A percentile compares a stretch with the other conserved stretches of the same genome.
phyloP scores from a whole-genome alignment of 2,329 filamentous ascomycete genomes.

The Arthrobotrys sphaeroides region DNA sequence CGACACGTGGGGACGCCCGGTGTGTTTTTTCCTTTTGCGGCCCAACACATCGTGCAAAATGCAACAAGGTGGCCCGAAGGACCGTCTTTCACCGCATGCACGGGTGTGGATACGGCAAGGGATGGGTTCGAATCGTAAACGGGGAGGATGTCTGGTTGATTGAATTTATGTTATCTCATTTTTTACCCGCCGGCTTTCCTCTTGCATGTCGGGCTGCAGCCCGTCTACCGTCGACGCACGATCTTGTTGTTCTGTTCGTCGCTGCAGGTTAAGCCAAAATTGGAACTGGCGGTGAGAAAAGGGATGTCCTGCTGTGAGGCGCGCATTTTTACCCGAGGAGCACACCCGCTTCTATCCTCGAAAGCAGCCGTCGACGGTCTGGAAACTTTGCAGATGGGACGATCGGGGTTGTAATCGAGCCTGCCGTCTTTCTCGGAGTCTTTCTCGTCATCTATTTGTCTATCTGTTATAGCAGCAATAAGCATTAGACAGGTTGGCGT shows the following conservation, averaged over 20 bases:
- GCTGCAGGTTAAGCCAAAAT: conserved; percentile 5
- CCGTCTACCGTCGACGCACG: conserved; percentile 2
- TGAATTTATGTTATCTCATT: not conserved
- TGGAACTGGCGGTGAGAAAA: conserved; percentile 21
- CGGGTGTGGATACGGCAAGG: not conserved
- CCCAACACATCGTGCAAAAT: conserved; percentile 47
- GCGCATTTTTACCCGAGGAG: conserved; percentile 32
- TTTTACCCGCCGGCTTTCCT: not conserved
- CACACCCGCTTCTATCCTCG: conserved; percentile 1
- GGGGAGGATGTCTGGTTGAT: not conserved
- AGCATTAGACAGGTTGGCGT: not conserved
- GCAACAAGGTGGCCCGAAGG: conserved; percentile 24
- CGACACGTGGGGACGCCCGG: conserved; percentile 21
- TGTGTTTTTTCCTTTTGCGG: conserved; percentile 4
- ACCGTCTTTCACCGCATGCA: not conserved
- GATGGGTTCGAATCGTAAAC: not conserved
- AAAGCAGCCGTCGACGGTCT: not conserved
- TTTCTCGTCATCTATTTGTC: no score
- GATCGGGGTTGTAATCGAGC: not conserved
- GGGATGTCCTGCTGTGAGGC: conserved; percentile 6
- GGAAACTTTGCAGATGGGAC: not conserved
- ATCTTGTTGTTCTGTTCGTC: conserved; percentile 12
- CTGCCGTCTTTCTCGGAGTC: not conserved
- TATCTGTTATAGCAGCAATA: not conserved
- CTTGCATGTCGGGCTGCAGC: not conserved